A percentile compares a stretch with the other conserved stretches of the same genome.
phyloP scores from a whole-genome alignment of 495 filamentous ascomycete species.

The Xylaria telfairii region DNA sequence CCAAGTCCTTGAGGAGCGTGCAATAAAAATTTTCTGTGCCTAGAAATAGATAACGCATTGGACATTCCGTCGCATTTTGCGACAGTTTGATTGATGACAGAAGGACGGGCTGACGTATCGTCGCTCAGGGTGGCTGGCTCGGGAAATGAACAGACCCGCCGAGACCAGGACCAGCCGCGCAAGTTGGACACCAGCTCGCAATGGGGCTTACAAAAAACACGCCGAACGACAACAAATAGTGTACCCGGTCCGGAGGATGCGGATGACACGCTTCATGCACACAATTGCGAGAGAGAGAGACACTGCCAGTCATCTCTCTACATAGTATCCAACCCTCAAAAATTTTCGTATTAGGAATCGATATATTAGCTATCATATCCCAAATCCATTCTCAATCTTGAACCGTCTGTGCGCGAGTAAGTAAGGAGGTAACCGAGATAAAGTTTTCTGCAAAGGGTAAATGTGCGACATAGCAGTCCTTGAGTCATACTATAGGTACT shows the following conservation, averaged over 20 bases:
- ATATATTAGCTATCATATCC: background rate
- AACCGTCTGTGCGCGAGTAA: background rate
- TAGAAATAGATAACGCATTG: constrained; percentile 10
- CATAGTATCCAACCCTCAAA: background rate
- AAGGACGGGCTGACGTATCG: constrained; percentile 15
- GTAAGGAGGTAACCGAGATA: background rate
- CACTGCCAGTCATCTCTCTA: background rate
- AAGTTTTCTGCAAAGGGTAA: background rate
- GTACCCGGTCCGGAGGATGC: constrained; percentile 1
- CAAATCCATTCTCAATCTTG: background rate
- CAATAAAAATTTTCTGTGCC: constrained; percentile 3
- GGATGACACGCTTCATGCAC: constrained; percentile 17
- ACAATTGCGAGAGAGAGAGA: background rate
- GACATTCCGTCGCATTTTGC: background rate
- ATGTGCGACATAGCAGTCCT: background rate
- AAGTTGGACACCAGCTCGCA: constrained; percentile 20
- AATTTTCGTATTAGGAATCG: background rate
- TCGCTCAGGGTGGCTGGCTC: constrained; percentile 21
- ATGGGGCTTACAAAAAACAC: constrained; percentile 12
- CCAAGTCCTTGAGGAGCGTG: constrained; percentile 8
- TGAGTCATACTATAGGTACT: background rate
- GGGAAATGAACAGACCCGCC: constrained; percentile 24
- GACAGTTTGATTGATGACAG: constrained; percentile 8
- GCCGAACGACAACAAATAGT: background rate
- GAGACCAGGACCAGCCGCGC: constrained; percentile 19